phyloP scores from a whole-genome alignment of 75 land plant genomes.

The Adiantum capillusveneris region DNA sequence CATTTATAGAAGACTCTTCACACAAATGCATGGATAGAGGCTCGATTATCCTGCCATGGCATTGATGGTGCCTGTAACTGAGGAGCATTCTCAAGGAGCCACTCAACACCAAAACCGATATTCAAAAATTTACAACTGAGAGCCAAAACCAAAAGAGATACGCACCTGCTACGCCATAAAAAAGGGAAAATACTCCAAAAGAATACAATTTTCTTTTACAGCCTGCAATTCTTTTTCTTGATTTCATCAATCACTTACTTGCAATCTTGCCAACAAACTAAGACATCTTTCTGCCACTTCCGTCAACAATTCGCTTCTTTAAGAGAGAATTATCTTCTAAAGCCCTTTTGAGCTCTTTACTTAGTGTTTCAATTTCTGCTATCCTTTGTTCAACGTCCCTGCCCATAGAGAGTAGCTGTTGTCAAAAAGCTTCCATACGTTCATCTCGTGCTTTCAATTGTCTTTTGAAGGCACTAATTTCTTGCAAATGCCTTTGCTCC shows the following conservation, averaged over 20 bases:
- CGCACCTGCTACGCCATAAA: neutral
- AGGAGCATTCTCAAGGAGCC: no score
- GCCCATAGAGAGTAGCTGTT: constrained; percentile 54
- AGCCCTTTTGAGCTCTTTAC: constrained; percentile 23
- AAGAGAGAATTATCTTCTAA: constrained; percentile 49
- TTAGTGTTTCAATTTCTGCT: constrained; percentile 42
- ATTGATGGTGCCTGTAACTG: neutral
- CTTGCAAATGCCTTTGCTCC: constrained; percentile 52
- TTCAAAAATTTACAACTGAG: no score
- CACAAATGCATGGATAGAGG: neutral
- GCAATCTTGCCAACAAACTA: constrained; percentile 30
- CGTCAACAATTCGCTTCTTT: no score
- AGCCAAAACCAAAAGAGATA: neutral
- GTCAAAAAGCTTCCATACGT: constrained; percentile 45
- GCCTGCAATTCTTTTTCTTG: constrained; percentile 23
- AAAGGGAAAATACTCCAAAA: neutral
- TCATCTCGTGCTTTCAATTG: constrained; percentile 77
- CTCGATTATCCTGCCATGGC: neutral
- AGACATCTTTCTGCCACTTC: no score
- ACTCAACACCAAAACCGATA: no score
- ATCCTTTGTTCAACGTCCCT: constrained; percentile 39
- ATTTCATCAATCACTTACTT: constrained; percentile 29
- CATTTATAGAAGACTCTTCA: neutral
- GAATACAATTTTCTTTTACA: neutral
- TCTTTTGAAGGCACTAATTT: constrained; percentile 68